Percentiles rank a stretch among this genome's conserved stretches.
phyloP scores from a whole-genome alignment of 2,329 filamentous ascomycete genomes.

The Clonostachys chloroleuca region DNA sequence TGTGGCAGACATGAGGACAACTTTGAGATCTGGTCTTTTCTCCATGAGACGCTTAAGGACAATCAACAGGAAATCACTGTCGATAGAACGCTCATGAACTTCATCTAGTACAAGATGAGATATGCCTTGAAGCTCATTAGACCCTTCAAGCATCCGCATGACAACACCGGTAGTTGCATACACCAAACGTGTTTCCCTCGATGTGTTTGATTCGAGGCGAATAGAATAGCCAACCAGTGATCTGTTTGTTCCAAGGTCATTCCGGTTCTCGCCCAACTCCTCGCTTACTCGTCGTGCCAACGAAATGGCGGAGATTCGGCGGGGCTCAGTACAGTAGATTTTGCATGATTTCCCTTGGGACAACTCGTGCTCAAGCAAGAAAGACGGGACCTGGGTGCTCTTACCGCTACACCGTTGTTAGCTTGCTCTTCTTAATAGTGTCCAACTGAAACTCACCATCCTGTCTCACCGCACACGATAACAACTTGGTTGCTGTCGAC shows the following conservation, averaged over 20 bases:
- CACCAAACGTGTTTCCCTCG: constrained; percentile 75
- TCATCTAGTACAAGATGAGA: constrained; percentile 96
- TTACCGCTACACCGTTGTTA: constrained; percentile 60
- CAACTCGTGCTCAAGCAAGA: constrained; percentile 85
- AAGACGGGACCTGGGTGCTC: constrained; percentile 95
- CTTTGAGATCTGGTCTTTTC: constrained; percentile 77
- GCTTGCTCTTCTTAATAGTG: not conserved
- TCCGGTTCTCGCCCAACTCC: constrained; percentile 81
- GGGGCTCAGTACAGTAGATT: constrained; percentile 91
- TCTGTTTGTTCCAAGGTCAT: constrained; percentile 74
- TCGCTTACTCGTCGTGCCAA: constrained; percentile 90
- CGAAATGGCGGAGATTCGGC: constrained; percentile 93
- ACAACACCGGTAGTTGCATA: constrained; percentile 92
- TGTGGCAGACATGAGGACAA: constrained; percentile 96
- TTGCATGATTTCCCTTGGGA: constrained; percentile 78
- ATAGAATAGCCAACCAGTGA: constrained; percentile 95
- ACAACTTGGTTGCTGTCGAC: constrained; percentile 80
- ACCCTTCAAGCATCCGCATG: constrained; percentile 94
- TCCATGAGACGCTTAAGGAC: constrained; percentile 80
- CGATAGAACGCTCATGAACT: constrained; percentile 93
- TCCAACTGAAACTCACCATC: constrained; percentile 49
- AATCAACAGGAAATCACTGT: constrained; percentile 93
- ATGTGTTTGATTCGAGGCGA: constrained; percentile 82
- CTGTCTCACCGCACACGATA: constrained; percentile 95
- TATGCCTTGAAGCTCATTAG: constrained; percentile 80